Percentiles rank a stretch among this genome's conserved stretches.
phyloP scores from a whole-genome alignment of 164 flowering plant species.

The Vitis labrusca region DNA sequence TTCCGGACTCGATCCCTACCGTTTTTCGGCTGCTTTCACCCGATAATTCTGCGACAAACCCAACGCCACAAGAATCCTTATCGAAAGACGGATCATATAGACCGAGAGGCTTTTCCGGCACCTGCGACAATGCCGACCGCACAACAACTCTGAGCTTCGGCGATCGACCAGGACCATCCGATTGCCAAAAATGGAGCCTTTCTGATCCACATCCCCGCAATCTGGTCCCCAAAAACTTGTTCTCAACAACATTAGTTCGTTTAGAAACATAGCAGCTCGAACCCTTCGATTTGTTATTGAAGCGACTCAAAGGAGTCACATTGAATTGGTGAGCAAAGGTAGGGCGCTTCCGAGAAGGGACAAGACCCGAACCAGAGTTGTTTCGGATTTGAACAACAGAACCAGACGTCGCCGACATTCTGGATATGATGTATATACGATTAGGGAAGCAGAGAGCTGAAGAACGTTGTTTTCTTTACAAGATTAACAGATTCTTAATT shows the following conservation, averaged over 20 bases:
- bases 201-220: constrained; percentile 39
- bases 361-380: constrained; percentile 10
- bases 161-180: constrained; percentile 67
- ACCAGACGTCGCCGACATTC: constrained; percentile 40
- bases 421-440: no score
- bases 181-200: constrained; percentile 57
- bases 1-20: constrained; percentile 31
- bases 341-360: constrained; percentile 14
- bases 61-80: constrained; percentile 98
- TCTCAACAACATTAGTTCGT: constrained; percentile 27
- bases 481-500: no score
- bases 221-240: constrained; percentile 44
- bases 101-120: constrained; percentile 94
- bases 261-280: constrained; percentile 17
- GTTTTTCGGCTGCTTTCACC: constrained; percentile 87
- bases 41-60: constrained; percentile 93
- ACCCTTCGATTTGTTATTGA: constrained; percentile 2
- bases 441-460: no score
- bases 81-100: constrained; percentile 85
- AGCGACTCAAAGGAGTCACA: constrained; percentile 21
- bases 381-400: constrained; percentile 32
- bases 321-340: constrained; percentile 15
- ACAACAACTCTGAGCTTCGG: constrained; percentile 58
- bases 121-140: constrained; percentile 65
- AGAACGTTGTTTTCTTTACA: no score